Evolutionary conservation across 306 rosid species (phyloP), one percentile per base, ranked within the genome.

Genomic region (Macrotyloma uniflorum): DNA sequence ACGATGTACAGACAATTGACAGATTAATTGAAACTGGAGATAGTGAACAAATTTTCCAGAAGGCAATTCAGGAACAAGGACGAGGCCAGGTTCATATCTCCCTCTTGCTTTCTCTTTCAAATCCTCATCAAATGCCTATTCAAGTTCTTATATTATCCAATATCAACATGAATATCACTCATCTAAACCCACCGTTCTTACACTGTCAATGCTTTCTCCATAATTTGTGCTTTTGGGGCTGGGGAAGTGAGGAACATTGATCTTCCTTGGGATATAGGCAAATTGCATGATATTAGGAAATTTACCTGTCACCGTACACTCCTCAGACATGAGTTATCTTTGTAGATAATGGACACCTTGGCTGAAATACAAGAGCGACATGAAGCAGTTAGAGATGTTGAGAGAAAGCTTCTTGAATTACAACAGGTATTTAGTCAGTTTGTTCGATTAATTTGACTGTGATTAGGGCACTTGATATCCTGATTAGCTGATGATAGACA

Each of bases 331-430:
- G 72, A 43, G 36, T 67, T 70, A 40, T 86, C 72, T 58, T 76
- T 86, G 85, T 75, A 95, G 98, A 83, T 95, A 85, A 78, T 88
- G 88, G 98, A 91, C 84, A 91, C 98, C 3, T 83, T 92, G 20
- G 98, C 97, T 5, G 98, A 95, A 85, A 95, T 95, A 86, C 98
- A 95, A 19, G 98, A 95, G 83, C 97, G 98, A 23, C 96, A 95
- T 38, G 93, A 85, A 80, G 98, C 97, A 30, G 98, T 89, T 74
- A 88, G 92, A 87, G 98, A 91, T 4, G 88, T 95, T 32, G 98
- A 95, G 84, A 92, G 75, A 82, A 95, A 95, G 85, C 92, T 95
- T 79, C 97, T 92, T n/a, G 97, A 88, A 58, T 76, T 95, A 77
- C 96, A 92, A 18, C 98, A 95, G 93, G 97, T 91, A 85, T 77